These are phyloP conservation scores for Ceratocystiopsis minuta DNA, from an alignment of 2,329 filamentous ascomycete species.

Conservation along the genomic window DNA sequence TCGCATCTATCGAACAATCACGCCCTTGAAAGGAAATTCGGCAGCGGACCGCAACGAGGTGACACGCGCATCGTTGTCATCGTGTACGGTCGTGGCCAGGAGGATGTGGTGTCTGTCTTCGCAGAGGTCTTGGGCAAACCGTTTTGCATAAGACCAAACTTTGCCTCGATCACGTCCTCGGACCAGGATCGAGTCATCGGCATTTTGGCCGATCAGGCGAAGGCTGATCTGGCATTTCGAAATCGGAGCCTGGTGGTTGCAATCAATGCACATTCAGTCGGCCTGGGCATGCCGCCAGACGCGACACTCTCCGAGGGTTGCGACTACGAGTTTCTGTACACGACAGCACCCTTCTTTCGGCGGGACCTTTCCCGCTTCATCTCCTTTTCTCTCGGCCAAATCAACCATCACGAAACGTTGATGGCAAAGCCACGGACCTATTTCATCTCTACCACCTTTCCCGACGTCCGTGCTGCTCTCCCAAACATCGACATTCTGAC, in stretches of 20 bases:
- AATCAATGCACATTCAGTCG: conserved; percentile 62
- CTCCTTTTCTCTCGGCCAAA: conserved; percentile 63
- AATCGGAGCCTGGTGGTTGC: conserved; percentile 42
- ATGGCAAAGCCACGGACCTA: conserved; percentile 64
- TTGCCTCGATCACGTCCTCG: conserved; percentile 33
- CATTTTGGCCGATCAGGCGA: conserved; percentile 38
- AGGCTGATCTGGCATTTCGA: conserved; percentile 32
- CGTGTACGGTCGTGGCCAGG: conserved; percentile 52
- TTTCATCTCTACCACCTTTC: conserved; percentile 76
- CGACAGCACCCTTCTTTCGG: conserved; percentile 50
- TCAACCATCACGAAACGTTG: conserved; percentile 58
- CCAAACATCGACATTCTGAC: conserved; percentile 77
- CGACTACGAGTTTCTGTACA: conserved; percentile 80
- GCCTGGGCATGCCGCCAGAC: conserved; percentile 52
- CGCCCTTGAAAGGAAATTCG: conserved; percentile 22
- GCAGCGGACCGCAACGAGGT: conserved; percentile 29
- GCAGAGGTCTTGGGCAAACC: conserved; percentile 66
- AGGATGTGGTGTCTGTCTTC: conserved; percentile 55
- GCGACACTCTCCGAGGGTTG: conserved; percentile 45
- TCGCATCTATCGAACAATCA: conserved; percentile 4
- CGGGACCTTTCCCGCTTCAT: conserved; percentile 64
- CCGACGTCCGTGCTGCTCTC: conserved; percentile 64
- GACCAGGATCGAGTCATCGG: conserved; percentile 52
- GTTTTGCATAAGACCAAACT: conserved; percentile 37
- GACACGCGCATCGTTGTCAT: conserved; percentile 45